These are phyloP conservation scores for Erodium maritimum DNA, from an alignment of 345 rosid species.

Conservation along the genomic window DNA sequence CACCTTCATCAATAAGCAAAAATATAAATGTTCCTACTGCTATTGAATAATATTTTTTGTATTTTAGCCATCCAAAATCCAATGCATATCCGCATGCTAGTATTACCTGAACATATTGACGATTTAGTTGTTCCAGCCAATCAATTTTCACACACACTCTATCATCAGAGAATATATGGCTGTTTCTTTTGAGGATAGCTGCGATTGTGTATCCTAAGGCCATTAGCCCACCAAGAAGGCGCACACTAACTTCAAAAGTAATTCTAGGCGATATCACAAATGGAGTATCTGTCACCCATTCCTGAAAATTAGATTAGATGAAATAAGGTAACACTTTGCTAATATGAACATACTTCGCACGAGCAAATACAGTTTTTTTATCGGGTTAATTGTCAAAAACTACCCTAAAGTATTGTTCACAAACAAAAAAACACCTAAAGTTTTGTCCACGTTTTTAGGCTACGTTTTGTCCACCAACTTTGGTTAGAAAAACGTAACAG, in stretches of 20 bases:
- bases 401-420: too few relatives aligned
- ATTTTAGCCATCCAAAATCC: too few relatives aligned
- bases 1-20: constrained; percentile 41
- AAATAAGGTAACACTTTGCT: not conserved
- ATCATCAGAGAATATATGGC: constrained; percentile 75
- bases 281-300: constrained; percentile 91
- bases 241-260: constrained; percentile 94
- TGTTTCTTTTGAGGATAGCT: constrained; percentile 83
- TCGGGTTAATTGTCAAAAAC: too few relatives aligned
- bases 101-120: constrained; percentile 81
- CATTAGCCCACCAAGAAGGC: constrained; percentile 99
- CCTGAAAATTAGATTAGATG: constrained; percentile 34
- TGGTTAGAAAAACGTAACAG: too few relatives aligned
- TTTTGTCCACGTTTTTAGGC: too few relatives aligned
- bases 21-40: not conserved
- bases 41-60: too few relatives aligned
- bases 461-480: too few relatives aligned
- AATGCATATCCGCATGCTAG: not conserved
- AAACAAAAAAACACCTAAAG: too few relatives aligned
- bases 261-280: constrained; percentile 98
- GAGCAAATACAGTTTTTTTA: too few relatives aligned
- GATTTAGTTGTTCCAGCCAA: constrained; percentile 88
- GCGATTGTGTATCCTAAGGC: constrained; percentile 96
- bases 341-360: too few relatives aligned
- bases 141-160: constrained; percentile 78